Evolutionary conservation across 192 early-diverging fungal species (phyloP).

Genomic region (Podila epicladia): DNA sequence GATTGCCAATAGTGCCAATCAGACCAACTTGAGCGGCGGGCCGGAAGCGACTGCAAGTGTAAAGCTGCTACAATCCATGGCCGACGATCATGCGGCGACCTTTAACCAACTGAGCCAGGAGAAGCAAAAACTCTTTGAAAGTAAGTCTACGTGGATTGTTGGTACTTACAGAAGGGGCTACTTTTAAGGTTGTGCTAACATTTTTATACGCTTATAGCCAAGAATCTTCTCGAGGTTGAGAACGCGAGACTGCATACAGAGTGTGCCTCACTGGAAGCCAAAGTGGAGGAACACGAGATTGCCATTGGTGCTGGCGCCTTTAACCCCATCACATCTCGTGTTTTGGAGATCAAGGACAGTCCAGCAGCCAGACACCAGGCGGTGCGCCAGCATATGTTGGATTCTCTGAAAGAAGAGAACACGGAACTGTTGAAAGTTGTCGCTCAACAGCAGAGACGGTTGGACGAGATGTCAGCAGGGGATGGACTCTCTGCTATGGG

Average conservation of each 20-base stretch:
- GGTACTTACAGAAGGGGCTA: too few relatives aligned
- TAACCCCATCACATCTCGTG: slow-evolving; percentile 65
- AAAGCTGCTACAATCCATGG: slow-evolving; percentile 15
- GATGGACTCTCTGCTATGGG: not conserved
- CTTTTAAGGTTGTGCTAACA: not conserved
- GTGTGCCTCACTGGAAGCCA: slow-evolving; percentile 57
- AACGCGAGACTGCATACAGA: slow-evolving; percentile 39
- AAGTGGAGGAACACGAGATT: slow-evolving; percentile 67
- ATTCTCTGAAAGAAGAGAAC: slow-evolving; percentile 78
- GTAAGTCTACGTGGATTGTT: slow-evolving; percentile 6
- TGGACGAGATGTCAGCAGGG: not conserved
- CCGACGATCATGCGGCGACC: not conserved
- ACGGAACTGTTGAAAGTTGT: slow-evolving; percentile 60
- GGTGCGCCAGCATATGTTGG: slow-evolving; percentile 75
- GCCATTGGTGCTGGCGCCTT: slow-evolving; percentile 72
- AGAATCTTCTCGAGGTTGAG: slow-evolving; percentile 16
- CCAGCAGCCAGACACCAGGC: slow-evolving; percentile 73
- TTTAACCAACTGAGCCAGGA: slow-evolving; percentile 20
- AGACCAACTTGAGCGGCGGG: not conserved
- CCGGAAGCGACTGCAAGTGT: not conserved
- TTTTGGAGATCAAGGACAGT: slow-evolving; percentile 82
- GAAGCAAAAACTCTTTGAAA: slow-evolving; percentile 23
- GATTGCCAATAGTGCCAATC: not conserved
- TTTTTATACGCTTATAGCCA: slow-evolving; percentile 5
- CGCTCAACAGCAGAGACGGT: slow-evolving; percentile 19